A percentile compares a stretch with the other conserved stretches of the same genome.
Conservation (phyloP, 2,329 filamentous ascomycete genomes). For the Neopestalotiopsis sp. region DNA sequence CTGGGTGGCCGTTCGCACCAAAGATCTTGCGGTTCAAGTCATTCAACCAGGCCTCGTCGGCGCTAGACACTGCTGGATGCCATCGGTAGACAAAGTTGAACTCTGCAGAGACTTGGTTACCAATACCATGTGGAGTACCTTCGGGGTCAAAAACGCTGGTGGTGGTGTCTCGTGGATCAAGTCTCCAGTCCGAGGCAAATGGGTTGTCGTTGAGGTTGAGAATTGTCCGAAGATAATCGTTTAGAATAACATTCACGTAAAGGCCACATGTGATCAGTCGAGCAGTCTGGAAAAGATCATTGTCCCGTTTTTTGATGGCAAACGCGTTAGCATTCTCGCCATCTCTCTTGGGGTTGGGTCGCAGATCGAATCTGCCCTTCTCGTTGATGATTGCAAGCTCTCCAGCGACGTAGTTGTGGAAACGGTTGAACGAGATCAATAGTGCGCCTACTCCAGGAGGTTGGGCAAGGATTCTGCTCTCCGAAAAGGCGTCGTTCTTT, state of each 20-base stretch:
- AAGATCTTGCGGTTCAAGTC: background rate
- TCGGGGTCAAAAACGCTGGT: slow-evolving; percentile 66
- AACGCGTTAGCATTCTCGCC: slow-evolving; percentile 44
- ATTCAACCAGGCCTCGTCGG: slow-evolving; percentile 7
- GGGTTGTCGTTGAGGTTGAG: slow-evolving; percentile 70
- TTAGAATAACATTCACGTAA: slow-evolving; percentile 71
- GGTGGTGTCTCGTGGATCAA: slow-evolving; percentile 70
- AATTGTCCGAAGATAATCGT: slow-evolving; percentile 71
- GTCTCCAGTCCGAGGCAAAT: slow-evolving; percentile 75
- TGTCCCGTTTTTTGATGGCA: slow-evolving; percentile 71
- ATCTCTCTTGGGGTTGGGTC: background rate
- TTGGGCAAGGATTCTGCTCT: slow-evolving; percentile 54
- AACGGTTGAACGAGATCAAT: slow-evolving; percentile 57
- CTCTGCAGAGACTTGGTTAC: slow-evolving; percentile 85
- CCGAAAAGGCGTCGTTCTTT: slow-evolving; percentile 60
- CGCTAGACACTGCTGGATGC: slow-evolving; percentile 35
- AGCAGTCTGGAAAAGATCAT: slow-evolving; percentile 81
- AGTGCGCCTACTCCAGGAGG: slow-evolving; percentile 59
- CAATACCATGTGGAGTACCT: slow-evolving; percentile 75
- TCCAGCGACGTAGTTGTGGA: slow-evolving; percentile 31
- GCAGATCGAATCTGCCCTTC: slow-evolving; percentile 22
- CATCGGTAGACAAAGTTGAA: slow-evolving; percentile 87
- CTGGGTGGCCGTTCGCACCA: background rate
- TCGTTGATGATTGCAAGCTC: slow-evolving; percentile 30
- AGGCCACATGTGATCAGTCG: slow-evolving; percentile 76